phyloP scores from a whole-genome alignment of 2,329 filamentous ascomycete genomes.

The Herpomyces periplanetae region DNA sequence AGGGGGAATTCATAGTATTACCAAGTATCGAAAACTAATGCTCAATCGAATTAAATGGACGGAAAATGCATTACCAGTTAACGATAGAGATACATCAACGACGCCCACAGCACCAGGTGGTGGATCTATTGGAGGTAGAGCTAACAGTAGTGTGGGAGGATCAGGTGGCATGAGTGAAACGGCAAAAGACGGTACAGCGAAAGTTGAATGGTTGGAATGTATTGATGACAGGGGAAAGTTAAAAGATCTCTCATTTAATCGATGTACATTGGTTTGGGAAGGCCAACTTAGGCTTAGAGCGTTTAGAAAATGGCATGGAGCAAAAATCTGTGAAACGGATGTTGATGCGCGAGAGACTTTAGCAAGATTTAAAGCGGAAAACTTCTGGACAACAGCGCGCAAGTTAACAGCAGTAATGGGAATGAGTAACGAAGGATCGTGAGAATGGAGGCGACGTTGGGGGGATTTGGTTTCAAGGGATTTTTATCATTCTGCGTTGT shows the following conservation, averaged over 20 bases:
- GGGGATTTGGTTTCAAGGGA: too few species aligned
- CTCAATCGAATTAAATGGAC: constrained; percentile 76
- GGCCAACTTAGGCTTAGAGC: constrained; percentile 40
- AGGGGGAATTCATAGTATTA: constrained; percentile 44
- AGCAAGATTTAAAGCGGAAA: constrained; percentile 52
- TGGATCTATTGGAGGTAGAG: too few species aligned
- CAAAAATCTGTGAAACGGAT: constrained; percentile 65
- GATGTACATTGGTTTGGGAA: constrained; percentile 54
- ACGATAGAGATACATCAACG: neutral
- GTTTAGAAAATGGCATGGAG: constrained; percentile 53
- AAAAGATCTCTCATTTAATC: constrained; percentile 45
- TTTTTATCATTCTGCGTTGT: too few species aligned
- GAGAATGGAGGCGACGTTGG: too few species aligned
- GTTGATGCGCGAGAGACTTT: constrained; percentile 47
- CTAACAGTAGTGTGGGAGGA: too few species aligned
- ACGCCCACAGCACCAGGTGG: too few species aligned
- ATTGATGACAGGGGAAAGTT: constrained; percentile 36
- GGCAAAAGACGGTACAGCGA: constrained; percentile 18
- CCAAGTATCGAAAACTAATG: constrained; percentile 68
- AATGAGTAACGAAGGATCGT: too few species aligned
- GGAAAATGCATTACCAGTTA: constrained; percentile 34
- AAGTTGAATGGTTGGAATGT: constrained; percentile 32
- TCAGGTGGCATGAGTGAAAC: constrained; percentile 8
- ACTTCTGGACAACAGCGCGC: constrained; percentile 65
- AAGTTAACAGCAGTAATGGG: too few species aligned